phyloP scores from a whole-genome alignment of 495 filamentous ascomycete species.

The Chaetomidium leptoderma region DNA sequence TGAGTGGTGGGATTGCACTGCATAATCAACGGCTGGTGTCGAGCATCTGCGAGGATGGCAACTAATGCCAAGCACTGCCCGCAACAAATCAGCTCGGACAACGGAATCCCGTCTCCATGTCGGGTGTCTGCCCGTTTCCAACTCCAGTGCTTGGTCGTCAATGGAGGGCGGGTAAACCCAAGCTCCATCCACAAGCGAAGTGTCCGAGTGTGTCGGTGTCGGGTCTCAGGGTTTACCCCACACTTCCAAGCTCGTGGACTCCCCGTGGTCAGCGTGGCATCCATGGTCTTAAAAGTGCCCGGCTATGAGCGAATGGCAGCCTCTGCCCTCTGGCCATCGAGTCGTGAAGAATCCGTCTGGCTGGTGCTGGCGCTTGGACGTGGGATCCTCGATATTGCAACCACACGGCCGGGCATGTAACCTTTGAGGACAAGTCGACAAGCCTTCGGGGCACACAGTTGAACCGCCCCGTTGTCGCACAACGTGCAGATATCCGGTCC shows the following conservation, averaged over 20 bases:
- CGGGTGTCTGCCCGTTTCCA: too few relatives aligned
- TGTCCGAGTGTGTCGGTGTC: slow-evolving; percentile 6
- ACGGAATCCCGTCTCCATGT: neutral
- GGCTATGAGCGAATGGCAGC: slow-evolving; percentile 10
- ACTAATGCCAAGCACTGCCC: neutral
- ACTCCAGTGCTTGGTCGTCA: too few relatives aligned
- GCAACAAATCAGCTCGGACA: slow-evolving; percentile 5
- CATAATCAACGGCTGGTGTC: neutral
- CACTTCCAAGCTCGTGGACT: slow-evolving; percentile 16
- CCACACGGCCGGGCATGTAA: slow-evolving; percentile 24
- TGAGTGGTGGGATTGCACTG: slow-evolving; percentile 2
- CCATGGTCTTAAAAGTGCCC: slow-evolving; percentile 6
- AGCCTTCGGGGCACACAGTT: neutral
- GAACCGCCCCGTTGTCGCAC: too few relatives aligned
- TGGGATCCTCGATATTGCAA: slow-evolving; percentile 29
- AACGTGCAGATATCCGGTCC: neutral
- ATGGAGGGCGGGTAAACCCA: slow-evolving; percentile 7
- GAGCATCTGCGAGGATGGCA: neutral
- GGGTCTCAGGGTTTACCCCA: too few relatives aligned
- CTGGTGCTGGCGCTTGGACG: slow-evolving; percentile 18
- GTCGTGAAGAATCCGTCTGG: slow-evolving; percentile 5
- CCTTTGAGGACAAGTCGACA: neutral
- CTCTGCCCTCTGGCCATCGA: neutral
- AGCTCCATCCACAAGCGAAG: slow-evolving; percentile 12
- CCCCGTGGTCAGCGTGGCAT: slow-evolving; percentile 17